A percentile compares a stretch with the other conserved stretches of the same genome.
Evolutionary conservation across 1,139 yeast species (phyloP).

Genomic region (Diutina siamensis): DNA sequence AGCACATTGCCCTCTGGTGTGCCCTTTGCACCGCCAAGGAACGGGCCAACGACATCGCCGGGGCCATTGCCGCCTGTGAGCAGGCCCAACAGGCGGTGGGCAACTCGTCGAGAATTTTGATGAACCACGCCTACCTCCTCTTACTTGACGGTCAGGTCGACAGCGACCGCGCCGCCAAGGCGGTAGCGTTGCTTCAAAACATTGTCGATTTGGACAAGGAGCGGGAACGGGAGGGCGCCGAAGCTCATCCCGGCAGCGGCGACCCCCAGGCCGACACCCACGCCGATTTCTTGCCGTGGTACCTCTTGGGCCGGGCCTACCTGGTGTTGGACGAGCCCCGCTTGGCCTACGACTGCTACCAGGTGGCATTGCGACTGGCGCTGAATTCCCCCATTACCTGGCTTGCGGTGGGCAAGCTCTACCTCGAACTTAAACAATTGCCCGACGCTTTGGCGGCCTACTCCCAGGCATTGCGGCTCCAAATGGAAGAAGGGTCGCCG

Average conservation of each 20-base stretch:
- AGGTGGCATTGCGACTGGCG: constrained; percentile 44
- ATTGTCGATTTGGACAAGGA: constrained; percentile 4
- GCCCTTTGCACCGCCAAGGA: constrained; percentile 41
- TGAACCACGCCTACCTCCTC: constrained; percentile 37
- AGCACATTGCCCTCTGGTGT: constrained; percentile 40
- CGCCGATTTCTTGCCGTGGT: constrained; percentile 47
- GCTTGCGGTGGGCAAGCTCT: constrained; percentile 55
- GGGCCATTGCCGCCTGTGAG: constrained; percentile 38
- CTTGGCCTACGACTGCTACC: constrained; percentile 46
- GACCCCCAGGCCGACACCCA: constrained; percentile 13
- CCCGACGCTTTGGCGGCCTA: constrained; percentile 60
- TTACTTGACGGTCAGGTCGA: constrained; percentile 15
- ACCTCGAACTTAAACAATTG: constrained; percentile 45
- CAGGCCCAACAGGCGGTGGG: constrained; percentile 35
- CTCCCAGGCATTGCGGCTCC: constrained; percentile 48
- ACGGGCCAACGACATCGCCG: constrained; percentile 33
- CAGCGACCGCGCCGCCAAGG: neutral
- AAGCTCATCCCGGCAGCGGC: neutral
- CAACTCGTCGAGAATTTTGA: constrained; percentile 28
- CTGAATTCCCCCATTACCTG: constrained; percentile 48
- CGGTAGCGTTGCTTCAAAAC: constrained; percentile 19
- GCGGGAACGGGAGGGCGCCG: constrained; percentile 14
- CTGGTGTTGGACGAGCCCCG: constrained; percentile 34
- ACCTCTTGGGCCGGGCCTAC: constrained; percentile 44
- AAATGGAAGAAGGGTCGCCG: constrained; percentile 35